Percentiles rank a stretch among this genome's conserved stretches.
phyloP scores from a whole-genome alignment of 2,329 filamentous ascomycete species.

The Sordariomycetes sp. region DNA sequence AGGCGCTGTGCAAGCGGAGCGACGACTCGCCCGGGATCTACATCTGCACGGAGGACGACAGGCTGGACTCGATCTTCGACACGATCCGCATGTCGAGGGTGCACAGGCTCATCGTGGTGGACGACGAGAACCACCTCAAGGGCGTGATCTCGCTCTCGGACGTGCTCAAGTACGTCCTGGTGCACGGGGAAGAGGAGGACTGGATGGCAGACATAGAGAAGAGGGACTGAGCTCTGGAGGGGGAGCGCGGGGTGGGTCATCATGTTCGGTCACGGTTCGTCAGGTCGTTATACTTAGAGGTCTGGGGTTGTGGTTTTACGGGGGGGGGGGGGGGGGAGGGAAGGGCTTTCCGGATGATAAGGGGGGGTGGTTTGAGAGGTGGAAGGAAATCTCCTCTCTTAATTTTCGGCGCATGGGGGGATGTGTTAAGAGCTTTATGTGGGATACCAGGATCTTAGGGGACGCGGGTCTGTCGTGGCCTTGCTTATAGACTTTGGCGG shows the following conservation, averaged over 20 bases:
- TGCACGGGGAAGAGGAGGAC: constrained; percentile 56
- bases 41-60: constrained; percentile 84
- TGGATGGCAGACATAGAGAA: not conserved
- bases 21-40: constrained; percentile 95
- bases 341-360: not conserved
- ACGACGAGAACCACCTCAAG: constrained; percentile 76
- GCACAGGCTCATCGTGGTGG: constrained; percentile 84
- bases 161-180: constrained; percentile 87
- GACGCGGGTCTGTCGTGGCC: not conserved
- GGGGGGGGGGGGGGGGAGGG: not conserved
- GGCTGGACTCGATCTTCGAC: constrained; percentile 91
- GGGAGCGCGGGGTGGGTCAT: not conserved
- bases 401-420: not conserved
- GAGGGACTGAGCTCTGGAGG: not conserved
- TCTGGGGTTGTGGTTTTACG: not conserved
- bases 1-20: constrained; percentile 75
- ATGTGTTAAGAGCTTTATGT: not conserved
- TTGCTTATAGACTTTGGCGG: constrained; percentile 3
- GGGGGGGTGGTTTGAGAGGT: not conserved
- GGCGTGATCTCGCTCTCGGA: constrained; percentile 91
- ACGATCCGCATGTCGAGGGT: constrained; percentile 92
- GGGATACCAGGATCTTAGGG: constrained; percentile 1
- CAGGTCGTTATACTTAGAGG: not conserved
- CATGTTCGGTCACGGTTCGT: not conserved
- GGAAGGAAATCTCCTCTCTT: not conserved